Percentiles rank a stretch among this genome's conserved stretches.
phyloP scores from a whole-genome alignment of 2,329 filamentous ascomycete species.

The Hortaea werneckii region DNA sequence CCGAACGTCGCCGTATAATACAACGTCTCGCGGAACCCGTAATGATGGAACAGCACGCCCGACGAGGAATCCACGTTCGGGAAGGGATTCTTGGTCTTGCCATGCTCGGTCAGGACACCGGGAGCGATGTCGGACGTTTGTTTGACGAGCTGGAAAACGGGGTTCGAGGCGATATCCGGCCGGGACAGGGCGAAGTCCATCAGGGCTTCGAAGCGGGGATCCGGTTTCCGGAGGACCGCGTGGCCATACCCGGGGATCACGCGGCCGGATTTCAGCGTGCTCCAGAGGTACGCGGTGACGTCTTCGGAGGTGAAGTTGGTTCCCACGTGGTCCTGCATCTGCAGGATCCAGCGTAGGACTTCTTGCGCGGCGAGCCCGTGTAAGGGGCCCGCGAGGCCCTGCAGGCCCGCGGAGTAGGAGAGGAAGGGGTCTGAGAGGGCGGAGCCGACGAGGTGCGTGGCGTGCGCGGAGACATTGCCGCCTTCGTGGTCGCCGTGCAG shows the following conservation, averaged over 20 bases:
- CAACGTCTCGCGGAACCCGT: slow-evolving; percentile 91
- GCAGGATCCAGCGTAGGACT: slow-evolving; percentile 89
- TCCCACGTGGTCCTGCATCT: slow-evolving; percentile 88
- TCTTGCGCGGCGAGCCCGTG: slow-evolving; percentile 93
- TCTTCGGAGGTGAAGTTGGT: slow-evolving; percentile 67
- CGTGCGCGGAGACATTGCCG: slow-evolving; percentile 91
- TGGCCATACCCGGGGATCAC: slow-evolving; percentile 94
- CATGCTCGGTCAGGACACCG: slow-evolving; percentile 81
- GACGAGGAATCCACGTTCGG: slow-evolving; percentile 93
- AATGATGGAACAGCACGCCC: slow-evolving; percentile 94
- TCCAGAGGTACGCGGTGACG: slow-evolving; percentile 84
- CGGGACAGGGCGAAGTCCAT: slow-evolving; percentile 89
- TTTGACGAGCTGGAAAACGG: slow-evolving; percentile 88
- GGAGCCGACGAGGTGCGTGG: slow-evolving; percentile 89
- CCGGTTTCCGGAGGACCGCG: slow-evolving; percentile 90
- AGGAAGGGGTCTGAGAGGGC: slow-evolving; percentile 92
- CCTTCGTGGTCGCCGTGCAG: slow-evolving; percentile 98
- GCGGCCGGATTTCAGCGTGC: slow-evolving; percentile 82
- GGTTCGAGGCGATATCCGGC: slow-evolving; percentile 74
- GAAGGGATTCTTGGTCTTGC: slow-evolving; percentile 62
- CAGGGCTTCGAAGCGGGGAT: slow-evolving; percentile 89
- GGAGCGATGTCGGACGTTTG: slow-evolving; percentile 88
- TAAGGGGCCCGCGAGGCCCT: slow-evolving; percentile 87
- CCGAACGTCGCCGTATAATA: slow-evolving; percentile 76
- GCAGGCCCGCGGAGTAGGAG: slow-evolving; percentile 88